Conservation (phyloP, 228 moss, liverwort and hornwort species). For the Sphagnum fallax region DNA sequence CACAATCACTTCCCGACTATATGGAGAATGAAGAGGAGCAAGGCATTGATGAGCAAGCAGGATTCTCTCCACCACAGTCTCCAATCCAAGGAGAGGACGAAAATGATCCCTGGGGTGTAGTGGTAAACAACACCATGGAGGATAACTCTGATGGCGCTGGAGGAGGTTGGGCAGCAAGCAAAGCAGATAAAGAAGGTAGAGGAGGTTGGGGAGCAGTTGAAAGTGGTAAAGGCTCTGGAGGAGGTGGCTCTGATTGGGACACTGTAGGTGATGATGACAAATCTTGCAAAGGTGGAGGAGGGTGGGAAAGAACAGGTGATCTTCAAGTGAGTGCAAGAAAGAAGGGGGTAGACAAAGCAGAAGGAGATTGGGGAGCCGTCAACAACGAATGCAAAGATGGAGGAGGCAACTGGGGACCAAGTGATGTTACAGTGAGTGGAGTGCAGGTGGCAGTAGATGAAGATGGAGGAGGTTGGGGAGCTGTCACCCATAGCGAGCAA, state of each 20-base stretch:
- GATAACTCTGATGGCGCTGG: not conserved
- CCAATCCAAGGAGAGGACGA: slow-evolving; percentile 6
- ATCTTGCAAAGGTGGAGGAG: too few relatives aligned
- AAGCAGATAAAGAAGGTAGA: slow-evolving; percentile 5
- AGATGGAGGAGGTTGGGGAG: slow-evolving; percentile 8
- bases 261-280: too few relatives aligned
- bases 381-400: not conserved
- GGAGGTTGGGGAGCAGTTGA: not conserved
- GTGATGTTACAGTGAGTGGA: too few relatives aligned
- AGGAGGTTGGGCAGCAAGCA: slow-evolving; percentile 9
- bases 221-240: not conserved
- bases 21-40: not conserved
- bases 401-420: too few relatives aligned
- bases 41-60: slow-evolving; percentile 16
- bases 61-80: slow-evolving; percentile 36
- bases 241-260: too few relatives aligned
- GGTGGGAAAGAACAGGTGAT: too few relatives aligned
- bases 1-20: slow-evolving; percentile 20
- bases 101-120: slow-evolving; percentile 11
- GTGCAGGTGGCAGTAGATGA: not conserved
- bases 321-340: too few relatives aligned
- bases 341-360: too few relatives aligned
- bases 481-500: not conserved
- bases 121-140: not conserved
- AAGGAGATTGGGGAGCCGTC: slow-evolving; percentile 3